Conservation (phyloP, 2,329 filamentous ascomycete genomes). For the Beauveria sp. region DNA sequence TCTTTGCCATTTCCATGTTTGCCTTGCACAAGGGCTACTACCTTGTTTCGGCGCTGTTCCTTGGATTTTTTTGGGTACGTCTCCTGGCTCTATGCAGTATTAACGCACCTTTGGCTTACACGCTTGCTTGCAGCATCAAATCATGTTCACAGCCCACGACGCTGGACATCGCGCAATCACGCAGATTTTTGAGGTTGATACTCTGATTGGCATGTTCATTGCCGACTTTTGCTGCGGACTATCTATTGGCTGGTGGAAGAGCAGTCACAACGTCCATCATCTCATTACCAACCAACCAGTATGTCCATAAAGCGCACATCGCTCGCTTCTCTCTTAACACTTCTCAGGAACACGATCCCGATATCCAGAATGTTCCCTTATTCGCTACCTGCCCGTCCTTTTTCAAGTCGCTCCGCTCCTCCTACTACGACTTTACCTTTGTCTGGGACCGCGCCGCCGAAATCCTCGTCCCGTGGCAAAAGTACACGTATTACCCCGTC, state of each 20-base stretch:
- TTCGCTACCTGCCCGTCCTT: slow-evolving; percentile 61
- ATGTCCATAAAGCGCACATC: slow-evolving; percentile 11
- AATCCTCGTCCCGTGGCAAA: slow-evolving; percentile 52
- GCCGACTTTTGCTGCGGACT: slow-evolving; percentile 59
- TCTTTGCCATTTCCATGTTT: slow-evolving; percentile 43
- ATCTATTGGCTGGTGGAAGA: slow-evolving; percentile 64
- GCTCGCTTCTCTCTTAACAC: slow-evolving; percentile 14
- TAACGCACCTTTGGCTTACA: slow-evolving; percentile 12
- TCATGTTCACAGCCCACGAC: slow-evolving; percentile 62
- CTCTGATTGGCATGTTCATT: slow-evolving; percentile 53
- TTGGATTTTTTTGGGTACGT: slow-evolving; percentile 55
- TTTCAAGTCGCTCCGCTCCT: slow-evolving; percentile 54
- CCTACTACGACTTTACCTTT: slow-evolving; percentile 59
- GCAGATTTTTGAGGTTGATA: slow-evolving; percentile 49
- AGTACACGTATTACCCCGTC: slow-evolving; percentile 62
- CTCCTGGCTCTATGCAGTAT: not conserved
- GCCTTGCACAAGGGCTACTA: slow-evolving; percentile 46
- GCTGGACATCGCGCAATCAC: slow-evolving; percentile 58
- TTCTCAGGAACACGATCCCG: slow-evolving; percentile 44
- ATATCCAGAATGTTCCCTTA: slow-evolving; percentile 60
- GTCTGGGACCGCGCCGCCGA: slow-evolving; percentile 55
- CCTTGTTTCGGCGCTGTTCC: slow-evolving; percentile 45
- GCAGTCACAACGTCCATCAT: slow-evolving; percentile 61
- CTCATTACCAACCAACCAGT: slow-evolving; percentile 56
- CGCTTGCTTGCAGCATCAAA: slow-evolving; percentile 43